Conservation (phyloP, 768 basidiomycete genomes). For the Lentinus brumalis region DNA sequence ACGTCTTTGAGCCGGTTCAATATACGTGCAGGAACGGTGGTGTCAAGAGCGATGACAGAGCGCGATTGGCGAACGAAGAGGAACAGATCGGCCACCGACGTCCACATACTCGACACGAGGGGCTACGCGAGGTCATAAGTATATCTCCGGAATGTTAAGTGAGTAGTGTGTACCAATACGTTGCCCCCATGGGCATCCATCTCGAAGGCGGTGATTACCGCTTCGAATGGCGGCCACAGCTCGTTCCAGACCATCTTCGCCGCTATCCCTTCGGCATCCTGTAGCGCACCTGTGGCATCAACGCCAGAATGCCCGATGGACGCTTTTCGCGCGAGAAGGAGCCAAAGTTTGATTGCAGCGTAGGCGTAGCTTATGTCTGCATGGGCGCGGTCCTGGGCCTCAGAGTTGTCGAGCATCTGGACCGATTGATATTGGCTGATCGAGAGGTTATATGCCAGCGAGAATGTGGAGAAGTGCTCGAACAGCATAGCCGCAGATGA, state of each 20-base stretch:
- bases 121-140: constrained; percentile 40
- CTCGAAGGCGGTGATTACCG: constrained; percentile 51
- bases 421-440: constrained; percentile 38
- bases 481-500: constrained; percentile 47
- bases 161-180: constrained; percentile 25
- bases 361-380: constrained; percentile 70
- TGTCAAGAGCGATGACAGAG: constrained; percentile 54
- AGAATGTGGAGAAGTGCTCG: constrained; percentile 52
- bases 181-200: constrained; percentile 44
- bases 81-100: constrained; percentile 67
- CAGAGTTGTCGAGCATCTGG: constrained; percentile 36
- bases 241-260: constrained; percentile 68
- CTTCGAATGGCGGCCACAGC: constrained; percentile 72
- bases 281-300: constrained; percentile 3
- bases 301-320: constrained; percentile 4
- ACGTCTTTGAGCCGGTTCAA: constrained; percentile 53
- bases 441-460: constrained; percentile 45
- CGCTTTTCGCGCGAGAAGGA: constrained; percentile 53
- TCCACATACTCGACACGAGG: constrained; percentile 52
- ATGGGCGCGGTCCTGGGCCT: constrained; percentile 43
- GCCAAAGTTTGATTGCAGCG: constrained; percentile 70
- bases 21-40: constrained; percentile 49
- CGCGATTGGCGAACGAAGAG: constrained; percentile 60
- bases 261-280: constrained; percentile 23
- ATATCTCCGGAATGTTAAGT: neutral